phyloP scores from a whole-genome alignment of 192 early-diverging fungal species.

The Haplosporangium gracile region DNA sequence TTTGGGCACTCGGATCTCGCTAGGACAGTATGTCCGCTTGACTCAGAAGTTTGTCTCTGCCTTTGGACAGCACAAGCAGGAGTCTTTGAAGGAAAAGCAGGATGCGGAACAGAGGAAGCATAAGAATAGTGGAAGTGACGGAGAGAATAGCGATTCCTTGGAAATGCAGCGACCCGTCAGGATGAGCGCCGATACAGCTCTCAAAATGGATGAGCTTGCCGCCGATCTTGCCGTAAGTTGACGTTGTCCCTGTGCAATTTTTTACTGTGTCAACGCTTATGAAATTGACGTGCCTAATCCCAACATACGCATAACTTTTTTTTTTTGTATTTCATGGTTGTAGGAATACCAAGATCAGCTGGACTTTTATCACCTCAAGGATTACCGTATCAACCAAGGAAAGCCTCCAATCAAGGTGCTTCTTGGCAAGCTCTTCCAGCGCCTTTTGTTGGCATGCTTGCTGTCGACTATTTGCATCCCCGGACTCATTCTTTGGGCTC shows the following conservation, averaged over 20 bases:
- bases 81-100: not conserved
- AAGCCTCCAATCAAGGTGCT: constrained; percentile 33
- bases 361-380: constrained; percentile 56
- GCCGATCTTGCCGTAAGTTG: constrained; percentile 44
- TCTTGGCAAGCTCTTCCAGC: constrained; percentile 29
- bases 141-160: constrained; percentile 13
- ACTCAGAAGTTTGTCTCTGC: constrained; percentile 53
- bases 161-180: constrained; percentile 4
- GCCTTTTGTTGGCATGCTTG: constrained; percentile 38
- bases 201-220: constrained; percentile 40
- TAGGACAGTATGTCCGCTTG: constrained; percentile 54
- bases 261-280: not conserved
- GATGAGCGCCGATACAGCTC: constrained; percentile 5
- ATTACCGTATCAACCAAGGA: constrained; percentile 53
- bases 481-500: constrained; percentile 50
- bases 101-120: not conserved
- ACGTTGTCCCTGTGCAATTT: not conserved
- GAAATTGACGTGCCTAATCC: not conserved
- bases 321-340: not conserved
- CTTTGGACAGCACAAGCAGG: constrained; percentile 37
- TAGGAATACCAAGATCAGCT: constrained; percentile 59
- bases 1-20: constrained; percentile 56
- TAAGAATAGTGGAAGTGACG: not conserved
- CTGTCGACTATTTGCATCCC: constrained; percentile 45
- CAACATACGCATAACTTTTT: too few species aligned